phyloP scores from a whole-genome alignment of 2,329 filamentous ascomycete species.

The Aspergillus arachidicola region DNA sequence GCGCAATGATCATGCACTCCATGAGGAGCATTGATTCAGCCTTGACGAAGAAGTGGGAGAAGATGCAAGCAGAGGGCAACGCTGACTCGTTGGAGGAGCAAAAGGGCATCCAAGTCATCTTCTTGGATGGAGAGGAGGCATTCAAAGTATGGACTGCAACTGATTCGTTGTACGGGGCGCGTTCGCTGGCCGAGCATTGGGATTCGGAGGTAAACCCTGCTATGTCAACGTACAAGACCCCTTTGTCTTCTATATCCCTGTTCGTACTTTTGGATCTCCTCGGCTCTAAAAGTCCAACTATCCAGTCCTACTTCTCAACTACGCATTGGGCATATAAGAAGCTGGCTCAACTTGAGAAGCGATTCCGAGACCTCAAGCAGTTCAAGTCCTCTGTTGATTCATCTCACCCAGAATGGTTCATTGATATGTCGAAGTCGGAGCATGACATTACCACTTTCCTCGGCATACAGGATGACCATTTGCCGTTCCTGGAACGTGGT shows the following conservation, averaged over 20 bases:
- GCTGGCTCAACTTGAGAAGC: constrained; percentile 72
- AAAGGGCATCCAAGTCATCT: constrained; percentile 82
- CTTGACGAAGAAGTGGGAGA: constrained; percentile 78
- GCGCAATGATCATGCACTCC: constrained; percentile 88
- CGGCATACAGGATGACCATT: constrained; percentile 81
- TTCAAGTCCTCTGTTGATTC: constrained; percentile 59
- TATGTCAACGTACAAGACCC: constrained; percentile 73
- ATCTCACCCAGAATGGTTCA: constrained; percentile 61
- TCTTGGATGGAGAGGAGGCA: constrained; percentile 93
- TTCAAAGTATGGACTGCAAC: constrained; percentile 76
- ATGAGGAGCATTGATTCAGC: constrained; percentile 78
- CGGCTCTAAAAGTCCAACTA: constrained; percentile 65
- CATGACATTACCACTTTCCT: constrained; percentile 49
- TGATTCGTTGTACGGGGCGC: constrained; percentile 87
- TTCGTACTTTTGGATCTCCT: constrained; percentile 92
- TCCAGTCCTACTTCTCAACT: constrained; percentile 85
- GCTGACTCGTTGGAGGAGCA: constrained; percentile 66
- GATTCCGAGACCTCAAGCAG: constrained; percentile 67
- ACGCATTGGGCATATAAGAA: constrained; percentile 92
- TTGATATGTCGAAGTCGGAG: constrained; percentile 61
- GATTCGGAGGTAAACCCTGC: constrained; percentile 69
- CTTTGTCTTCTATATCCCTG: constrained; percentile 77
- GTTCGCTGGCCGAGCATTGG: constrained; percentile 81
- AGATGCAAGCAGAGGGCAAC: constrained; percentile 64
- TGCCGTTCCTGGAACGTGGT: constrained; percentile 84